phyloP scores from a whole-genome alignment of 768 basidiomycete species.

The Lentinula aciculospora region DNA sequence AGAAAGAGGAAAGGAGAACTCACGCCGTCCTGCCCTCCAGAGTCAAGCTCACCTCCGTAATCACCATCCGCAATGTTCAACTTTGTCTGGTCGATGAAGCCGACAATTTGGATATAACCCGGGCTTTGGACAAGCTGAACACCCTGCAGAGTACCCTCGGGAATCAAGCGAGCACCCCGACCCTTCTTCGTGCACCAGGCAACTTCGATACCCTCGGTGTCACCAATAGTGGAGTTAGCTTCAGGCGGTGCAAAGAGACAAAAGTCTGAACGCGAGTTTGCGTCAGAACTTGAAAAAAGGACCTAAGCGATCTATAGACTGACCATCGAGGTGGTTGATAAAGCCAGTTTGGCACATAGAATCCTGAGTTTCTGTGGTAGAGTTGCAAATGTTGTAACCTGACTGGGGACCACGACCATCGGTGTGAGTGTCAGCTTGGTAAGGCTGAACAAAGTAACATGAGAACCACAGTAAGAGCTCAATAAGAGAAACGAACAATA shows the following conservation, averaged over 20 bases:
- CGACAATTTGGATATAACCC: conserved; percentile 50
- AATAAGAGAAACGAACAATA: background rate
- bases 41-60: conserved; percentile 67
- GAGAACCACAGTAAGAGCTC: background rate
- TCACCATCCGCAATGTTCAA: conserved; percentile 46
- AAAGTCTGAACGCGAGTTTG: conserved; percentile 35
- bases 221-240: conserved; percentile 45
- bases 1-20: conserved; percentile 4
- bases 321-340: conserved; percentile 52
- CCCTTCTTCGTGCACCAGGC: conserved; percentile 66
- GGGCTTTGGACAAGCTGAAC: conserved; percentile 51
- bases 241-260: conserved; percentile 51
- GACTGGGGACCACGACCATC: conserved; percentile 30
- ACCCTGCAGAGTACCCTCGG: conserved; percentile 47
- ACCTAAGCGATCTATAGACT: too few relatives aligned
- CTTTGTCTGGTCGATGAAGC: conserved; percentile 49
- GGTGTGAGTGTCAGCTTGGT: conserved; percentile 35
- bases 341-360: conserved; percentile 61
- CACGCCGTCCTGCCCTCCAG: conserved; percentile 56
- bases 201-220: conserved; percentile 57
- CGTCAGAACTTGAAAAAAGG: too few relatives aligned
- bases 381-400: conserved; percentile 68
- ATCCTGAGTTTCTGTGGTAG: conserved; percentile 52
- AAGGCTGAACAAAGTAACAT: conserved; percentile 28
- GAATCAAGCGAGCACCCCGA: conserved; percentile 61